Percentiles rank a stretch among this genome's conserved stretches.
Conservation (phyloP, 176 grass and related monocot genomes). For the maize (Zea mays) region DNA sequence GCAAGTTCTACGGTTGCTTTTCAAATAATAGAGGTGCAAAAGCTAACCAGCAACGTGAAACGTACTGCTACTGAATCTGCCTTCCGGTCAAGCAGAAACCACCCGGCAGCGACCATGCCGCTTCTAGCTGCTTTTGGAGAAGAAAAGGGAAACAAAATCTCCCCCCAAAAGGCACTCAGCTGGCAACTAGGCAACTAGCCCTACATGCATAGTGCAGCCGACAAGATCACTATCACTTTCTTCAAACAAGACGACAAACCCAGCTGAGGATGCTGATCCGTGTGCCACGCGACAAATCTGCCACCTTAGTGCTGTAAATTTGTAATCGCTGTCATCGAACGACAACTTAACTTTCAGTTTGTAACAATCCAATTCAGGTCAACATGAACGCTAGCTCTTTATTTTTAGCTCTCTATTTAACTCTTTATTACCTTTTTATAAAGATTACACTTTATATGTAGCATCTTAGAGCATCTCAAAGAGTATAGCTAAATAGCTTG, state of each 20-base stretch:
- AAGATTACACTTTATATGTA: no score
- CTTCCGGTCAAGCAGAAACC: neutral
- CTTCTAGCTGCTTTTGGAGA: slow-evolving; percentile 13
- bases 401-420: no score
- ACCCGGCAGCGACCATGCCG: neutral
- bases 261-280: neutral
- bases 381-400: neutral
- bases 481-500: no score
- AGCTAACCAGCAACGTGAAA: slow-evolving; percentile 2
- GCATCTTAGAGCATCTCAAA: no score
- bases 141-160: neutral
- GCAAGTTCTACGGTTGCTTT: neutral
- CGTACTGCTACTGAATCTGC: neutral
- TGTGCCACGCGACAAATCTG: slow-evolving; percentile 38
- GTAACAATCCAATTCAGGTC: slow-evolving; percentile 29
- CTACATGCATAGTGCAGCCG: neutral
- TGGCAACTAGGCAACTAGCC: no score
- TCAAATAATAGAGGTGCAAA: neutral
- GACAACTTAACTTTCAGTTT: slow-evolving; percentile 35
- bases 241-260: slow-evolving; percentile 28
- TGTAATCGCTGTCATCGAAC: slow-evolving; percentile 24
- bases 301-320: slow-evolving; percentile 18
- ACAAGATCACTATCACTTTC: slow-evolving; percentile 40
- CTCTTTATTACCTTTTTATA: no score
- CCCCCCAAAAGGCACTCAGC: no score